Base-by-base conservation (phyloP, 768 basidiomycete genomes). In the Fistulinella prunicolor region DNA sequence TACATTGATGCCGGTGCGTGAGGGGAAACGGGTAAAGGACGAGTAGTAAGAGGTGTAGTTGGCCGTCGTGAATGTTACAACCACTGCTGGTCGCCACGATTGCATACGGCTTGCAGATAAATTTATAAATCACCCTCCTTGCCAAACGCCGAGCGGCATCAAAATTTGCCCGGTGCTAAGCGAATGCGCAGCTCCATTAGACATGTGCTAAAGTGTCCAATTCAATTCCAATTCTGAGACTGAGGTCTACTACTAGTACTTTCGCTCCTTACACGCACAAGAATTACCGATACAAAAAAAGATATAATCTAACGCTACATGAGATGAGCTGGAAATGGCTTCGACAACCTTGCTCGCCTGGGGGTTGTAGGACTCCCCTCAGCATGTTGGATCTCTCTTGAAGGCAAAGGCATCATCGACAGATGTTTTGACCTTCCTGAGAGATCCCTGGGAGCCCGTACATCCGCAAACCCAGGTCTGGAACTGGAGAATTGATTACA, bases 361-460 rank as follows among this genome's bases (percentile, higher is more conserved):
- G 44, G 48, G 9, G 36, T 39, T 2, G 37, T 44, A 21, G 40
- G 47, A 44, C 46, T 46, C 30, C 28, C 40, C 24, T 44, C 38
- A 8, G 6, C 13, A 9, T 8, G 38, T 19, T 24, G 23, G 6
- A 37, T 49, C 53, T 46, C 50, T 17, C 45, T 20, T 5, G 50
- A 52, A 49, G 56, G 52, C 10, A 47, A 53, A n/a, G 17, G 46
- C 40, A 55, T 56, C 44, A 52, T 48, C 14, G 63, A 63, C 24
- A 58, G 42, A 44, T 65, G 60, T 35, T 34, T 55, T 39, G 39
- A 42, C 21, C 20, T 39, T 40, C 39, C 40, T 22, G 24, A 47
- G 29, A 24, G 29, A 21, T 29, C 35, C 21, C 14, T 26, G 9
- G 53, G 28, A 22, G 46, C 29, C 10, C 16, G 50, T 4, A 14